These are phyloP conservation scores for Rhodotorula mucilaginosa DNA, from an alignment of 1,284 basidiomycete species.

Conservation along the genomic window DNA sequence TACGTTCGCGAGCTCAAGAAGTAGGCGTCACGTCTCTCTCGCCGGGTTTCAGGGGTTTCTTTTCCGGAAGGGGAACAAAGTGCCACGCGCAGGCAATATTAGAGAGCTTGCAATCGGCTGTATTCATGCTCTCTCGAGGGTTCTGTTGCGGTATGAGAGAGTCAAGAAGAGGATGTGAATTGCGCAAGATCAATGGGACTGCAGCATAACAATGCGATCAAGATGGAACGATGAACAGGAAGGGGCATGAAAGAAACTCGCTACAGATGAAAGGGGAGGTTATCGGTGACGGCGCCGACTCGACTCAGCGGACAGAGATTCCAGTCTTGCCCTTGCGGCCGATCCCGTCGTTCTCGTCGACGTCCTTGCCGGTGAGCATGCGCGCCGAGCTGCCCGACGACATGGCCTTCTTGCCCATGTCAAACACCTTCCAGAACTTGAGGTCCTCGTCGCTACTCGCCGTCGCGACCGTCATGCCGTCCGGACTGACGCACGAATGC, in stretches of 20 bases:
- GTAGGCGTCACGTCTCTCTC: not conserved
- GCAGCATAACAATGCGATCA: not conserved
- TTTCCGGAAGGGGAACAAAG: no score
- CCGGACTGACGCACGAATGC: conserved; percentile 78
- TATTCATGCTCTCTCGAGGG: not conserved
- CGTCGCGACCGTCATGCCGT: conserved; percentile 83
- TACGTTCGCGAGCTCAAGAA: conserved; percentile 53
- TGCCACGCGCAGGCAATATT: not conserved
- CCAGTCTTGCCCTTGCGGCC: conserved; percentile 42
- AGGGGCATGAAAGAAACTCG: not conserved
- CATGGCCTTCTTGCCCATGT: conserved; percentile 40
- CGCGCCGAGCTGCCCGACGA: conserved; percentile 11
- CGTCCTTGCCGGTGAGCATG: conserved; percentile 32
- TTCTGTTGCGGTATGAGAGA: not conserved
- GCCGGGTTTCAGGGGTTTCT: not conserved
- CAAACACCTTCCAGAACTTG: conserved; percentile 72
- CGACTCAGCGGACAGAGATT: conserved; percentile 33
- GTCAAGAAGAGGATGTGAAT: not conserved
- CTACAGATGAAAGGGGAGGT: not conserved
- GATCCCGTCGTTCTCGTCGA: conserved; percentile 37
- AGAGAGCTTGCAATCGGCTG: not conserved
- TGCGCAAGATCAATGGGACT: not conserved
- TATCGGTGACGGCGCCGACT: not conserved
- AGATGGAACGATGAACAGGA: not conserved
- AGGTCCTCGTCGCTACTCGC: conserved; percentile 90